Evolutionary conservation across 441 rosid species (phyloP), one percentile per base, ranked within the genome.

Genomic region (Corymbia calophylla): DNA sequence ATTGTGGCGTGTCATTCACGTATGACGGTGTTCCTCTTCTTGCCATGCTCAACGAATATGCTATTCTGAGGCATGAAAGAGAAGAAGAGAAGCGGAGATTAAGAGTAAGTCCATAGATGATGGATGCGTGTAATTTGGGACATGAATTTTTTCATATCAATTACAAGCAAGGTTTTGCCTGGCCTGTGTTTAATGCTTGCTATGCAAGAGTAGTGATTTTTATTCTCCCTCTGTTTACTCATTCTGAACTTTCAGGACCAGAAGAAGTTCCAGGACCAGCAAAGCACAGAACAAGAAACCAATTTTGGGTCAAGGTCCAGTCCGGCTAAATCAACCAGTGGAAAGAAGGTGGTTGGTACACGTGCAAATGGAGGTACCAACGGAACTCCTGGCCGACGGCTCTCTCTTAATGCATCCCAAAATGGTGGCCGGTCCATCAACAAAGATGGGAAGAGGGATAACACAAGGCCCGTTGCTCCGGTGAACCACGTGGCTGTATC

Each of bases 1-100:
- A 96, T 31, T 95, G 93, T 25, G 95, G 94, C 87, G 81, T 93
- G 81, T 94, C 96, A 18, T 97, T 95, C 87, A 90, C 95, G 44
- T 97, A 97, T 88, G 99, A 98, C 90, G 98, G 99, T 0, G 98
- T 97, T 92, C 98, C 99, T 62, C 96, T 97, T 66, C 95, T 97
- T 88, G 98, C 99, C 89, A 97, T 97, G 99, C 93, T 97, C n/a
- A 98, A 98, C 77, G 99, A 98, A 93, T 98, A 98, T 88, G 98
- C 97, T 89, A 94, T 98, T 99, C 97, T 97, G 91, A 94, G 98
- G 93, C 98, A 96, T 88, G 99, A 98, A 94, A 93, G 98, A 91
- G 99, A 97, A 94, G 99, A 98, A 90, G 99, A 98, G 94, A 97
- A 96, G 91, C 92, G 96, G 64, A 94, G 96, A 92, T 90, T 96